These are phyloP conservation scores for Apiospora pterosperma DNA, from an alignment of 2,329 filamentous ascomycete species.

Conservation along the genomic window DNA sequence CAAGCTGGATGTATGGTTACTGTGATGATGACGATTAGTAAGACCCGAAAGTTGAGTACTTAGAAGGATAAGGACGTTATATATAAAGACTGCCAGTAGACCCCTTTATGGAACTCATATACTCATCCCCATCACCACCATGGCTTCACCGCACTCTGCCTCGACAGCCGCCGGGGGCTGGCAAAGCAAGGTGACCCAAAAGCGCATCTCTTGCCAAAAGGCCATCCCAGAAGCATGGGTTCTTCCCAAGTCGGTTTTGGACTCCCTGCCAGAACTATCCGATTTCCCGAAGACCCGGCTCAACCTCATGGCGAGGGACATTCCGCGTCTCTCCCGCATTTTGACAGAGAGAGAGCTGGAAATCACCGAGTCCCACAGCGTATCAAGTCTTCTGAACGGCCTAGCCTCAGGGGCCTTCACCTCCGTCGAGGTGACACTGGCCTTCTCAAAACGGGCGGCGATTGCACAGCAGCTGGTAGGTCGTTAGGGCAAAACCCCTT, in stretches of 20 bases:
- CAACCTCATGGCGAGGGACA: background rate
- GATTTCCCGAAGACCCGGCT: background rate
- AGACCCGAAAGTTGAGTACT: too few relatives aligned
- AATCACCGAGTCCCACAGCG: background rate
- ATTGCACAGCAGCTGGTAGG: constrained; percentile 5
- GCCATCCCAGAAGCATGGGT: background rate
- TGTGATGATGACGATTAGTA: too few relatives aligned
- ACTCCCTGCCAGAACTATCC: background rate
- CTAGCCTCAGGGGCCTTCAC: background rate
- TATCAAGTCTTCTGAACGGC: background rate
- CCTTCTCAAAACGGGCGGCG: constrained; percentile 3
- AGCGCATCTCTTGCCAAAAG: background rate
- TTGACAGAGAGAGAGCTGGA: background rate
- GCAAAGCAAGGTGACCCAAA: background rate
- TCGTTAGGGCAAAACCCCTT: background rate
- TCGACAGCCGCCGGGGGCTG: background rate
- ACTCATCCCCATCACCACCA: background rate
- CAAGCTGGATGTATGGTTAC: background rate
- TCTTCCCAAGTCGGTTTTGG: background rate
- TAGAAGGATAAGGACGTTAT: background rate
- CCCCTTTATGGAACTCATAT: too few relatives aligned
- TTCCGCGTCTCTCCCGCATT: background rate
- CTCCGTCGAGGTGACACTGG: background rate
- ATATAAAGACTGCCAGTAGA: background rate
- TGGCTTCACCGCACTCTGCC: background rate